These are phyloP conservation scores for Verruconis gallopava DNA, from an alignment of 2,329 filamentous ascomycete genomes.

Conservation along the genomic window DNA sequence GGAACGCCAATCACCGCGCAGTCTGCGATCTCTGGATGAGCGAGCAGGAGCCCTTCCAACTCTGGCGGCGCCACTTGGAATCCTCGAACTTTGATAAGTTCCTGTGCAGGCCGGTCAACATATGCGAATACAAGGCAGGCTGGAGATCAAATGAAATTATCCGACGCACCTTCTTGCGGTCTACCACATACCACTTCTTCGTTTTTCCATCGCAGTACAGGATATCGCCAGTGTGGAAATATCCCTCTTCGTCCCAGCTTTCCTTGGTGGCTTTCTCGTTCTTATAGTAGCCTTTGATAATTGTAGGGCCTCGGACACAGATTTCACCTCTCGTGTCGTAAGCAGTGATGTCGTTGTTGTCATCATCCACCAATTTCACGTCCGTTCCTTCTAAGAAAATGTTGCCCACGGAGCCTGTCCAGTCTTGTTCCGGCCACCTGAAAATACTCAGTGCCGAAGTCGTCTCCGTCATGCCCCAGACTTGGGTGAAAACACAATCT, in stretches of 20 bases:
- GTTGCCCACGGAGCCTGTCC: conserved; percentile 30
- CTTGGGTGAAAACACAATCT: neutral
- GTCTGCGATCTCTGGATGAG: conserved; percentile 19
- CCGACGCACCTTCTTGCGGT: conserved; percentile 12
- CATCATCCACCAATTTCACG: conserved; percentile 41
- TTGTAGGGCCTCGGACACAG: conserved; percentile 39
- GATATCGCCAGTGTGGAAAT: conserved; percentile 11
- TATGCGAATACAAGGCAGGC: conserved; percentile 11
- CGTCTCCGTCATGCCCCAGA: conserved; percentile 21
- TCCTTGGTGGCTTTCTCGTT: conserved; percentile 34
- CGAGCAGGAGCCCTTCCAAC: conserved; percentile 22
- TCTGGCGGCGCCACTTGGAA: conserved; percentile 27
- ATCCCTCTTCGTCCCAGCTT: conserved; percentile 10
- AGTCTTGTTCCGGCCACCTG: conserved; percentile 29
- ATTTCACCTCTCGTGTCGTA: conserved; percentile 39
- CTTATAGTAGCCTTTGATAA: conserved; percentile 42
- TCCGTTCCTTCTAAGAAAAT: conserved; percentile 28
- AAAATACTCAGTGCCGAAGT: conserved; percentile 28
- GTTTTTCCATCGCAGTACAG: conserved; percentile 10
- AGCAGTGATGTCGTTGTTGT: conserved; percentile 39
- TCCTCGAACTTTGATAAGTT: conserved; percentile 24
- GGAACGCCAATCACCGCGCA: conserved; percentile 23
- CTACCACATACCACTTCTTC: conserved; percentile 10
- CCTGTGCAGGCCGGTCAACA: conserved; percentile 3
- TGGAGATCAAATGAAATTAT: conserved; percentile 13